A percentile compares a stretch with the other conserved stretches of the same genome.
Conservation (phyloP, 495 filamentous ascomycete genomes). For the Sphaerosporella brunnea region DNA sequence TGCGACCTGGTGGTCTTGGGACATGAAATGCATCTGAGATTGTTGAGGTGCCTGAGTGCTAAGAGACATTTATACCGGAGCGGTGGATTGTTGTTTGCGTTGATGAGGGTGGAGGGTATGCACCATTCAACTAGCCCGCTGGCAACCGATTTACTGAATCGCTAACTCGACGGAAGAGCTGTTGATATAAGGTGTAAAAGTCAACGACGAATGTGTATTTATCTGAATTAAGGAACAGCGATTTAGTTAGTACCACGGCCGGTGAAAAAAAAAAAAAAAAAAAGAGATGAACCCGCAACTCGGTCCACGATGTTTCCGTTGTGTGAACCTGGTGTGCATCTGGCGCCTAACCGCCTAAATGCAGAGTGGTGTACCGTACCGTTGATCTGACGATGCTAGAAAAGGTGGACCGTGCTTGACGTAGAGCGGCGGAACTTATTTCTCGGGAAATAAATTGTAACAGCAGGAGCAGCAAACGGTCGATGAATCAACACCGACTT, state of each 20-base stretch:
- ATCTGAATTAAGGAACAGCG: not conserved
- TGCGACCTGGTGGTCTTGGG: not conserved
- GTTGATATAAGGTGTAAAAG: not conserved
- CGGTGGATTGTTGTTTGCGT: constrained; percentile 1
- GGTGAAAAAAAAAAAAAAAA: not conserved
- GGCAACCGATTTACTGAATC: not conserved
- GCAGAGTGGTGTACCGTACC: not conserved
- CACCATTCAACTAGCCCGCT: constrained; percentile 5
- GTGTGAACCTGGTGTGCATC: not conserved
- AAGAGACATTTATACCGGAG: constrained; percentile 5
- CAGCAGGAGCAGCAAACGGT: not conserved
- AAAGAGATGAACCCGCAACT: not conserved
- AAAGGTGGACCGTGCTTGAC: not conserved
- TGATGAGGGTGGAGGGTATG: constrained; percentile 3
- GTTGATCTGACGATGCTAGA: not conserved
- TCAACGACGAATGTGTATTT: not conserved
- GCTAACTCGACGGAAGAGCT: not conserved
- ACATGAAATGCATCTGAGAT: constrained; percentile 5
- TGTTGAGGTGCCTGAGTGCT: constrained; percentile 5
- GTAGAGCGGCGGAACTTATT: not conserved
- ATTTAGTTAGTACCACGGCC: not conserved
- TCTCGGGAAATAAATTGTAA: not conserved
- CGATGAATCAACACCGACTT: not conserved
- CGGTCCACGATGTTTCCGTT: not conserved
- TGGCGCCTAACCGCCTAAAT: constrained; percentile 4